Evolutionary conservation across 2,329 filamentous ascomycete species (phyloP), one percentile per base, ranked within the genome.

Genomic region (Macrophomina tecta): DNA sequence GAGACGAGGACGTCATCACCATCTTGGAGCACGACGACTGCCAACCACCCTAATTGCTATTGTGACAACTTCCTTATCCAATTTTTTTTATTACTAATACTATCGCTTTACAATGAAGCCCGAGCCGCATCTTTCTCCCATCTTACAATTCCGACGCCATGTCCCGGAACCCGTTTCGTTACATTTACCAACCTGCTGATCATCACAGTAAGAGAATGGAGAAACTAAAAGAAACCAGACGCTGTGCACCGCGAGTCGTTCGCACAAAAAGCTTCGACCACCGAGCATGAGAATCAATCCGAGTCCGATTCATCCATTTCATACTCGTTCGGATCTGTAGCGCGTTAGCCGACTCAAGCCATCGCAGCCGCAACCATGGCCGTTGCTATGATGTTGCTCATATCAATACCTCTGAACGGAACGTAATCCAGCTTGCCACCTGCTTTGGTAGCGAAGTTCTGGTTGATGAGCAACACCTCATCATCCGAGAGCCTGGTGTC

Each of bases 351-450:
- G 16, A 5, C 38, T 18, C n/a, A 11, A 2, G 4, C 18, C 14
- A 16, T 32, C 14, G 28, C 28, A 23, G 8, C 18, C 38, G 30
- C 5, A 36, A 48, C 28, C 36, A 30, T 5, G 16, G 32, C n/a
- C n/a, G 40, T 40, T 18, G 18, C 8, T 9, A 28, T 38, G 32
- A 38, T 38, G 8, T 36, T 8, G 11, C n/a, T 28, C 14, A 46
- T 51, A 42, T 12, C 67, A 73, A 42, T 74, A 82, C 82, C 82
- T 80, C 78, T 76, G n/a, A 74, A 74, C 16, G 76, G 75, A 64
- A 76, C 77, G 68, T 83, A 83, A 42, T 82, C 80, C 18, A 83
- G 76, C 2, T 77, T 74, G 4, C 82, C 82, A 40, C 78, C 78
- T n/a, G 79, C 75, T 61, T 80, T 81, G 30, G 75, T 72, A 23